These are phyloP conservation scores for Chrysosphaeria jannelii DNA, from an alignment of 2,329 filamentous ascomycete species.

Conservation along the genomic window DNA sequence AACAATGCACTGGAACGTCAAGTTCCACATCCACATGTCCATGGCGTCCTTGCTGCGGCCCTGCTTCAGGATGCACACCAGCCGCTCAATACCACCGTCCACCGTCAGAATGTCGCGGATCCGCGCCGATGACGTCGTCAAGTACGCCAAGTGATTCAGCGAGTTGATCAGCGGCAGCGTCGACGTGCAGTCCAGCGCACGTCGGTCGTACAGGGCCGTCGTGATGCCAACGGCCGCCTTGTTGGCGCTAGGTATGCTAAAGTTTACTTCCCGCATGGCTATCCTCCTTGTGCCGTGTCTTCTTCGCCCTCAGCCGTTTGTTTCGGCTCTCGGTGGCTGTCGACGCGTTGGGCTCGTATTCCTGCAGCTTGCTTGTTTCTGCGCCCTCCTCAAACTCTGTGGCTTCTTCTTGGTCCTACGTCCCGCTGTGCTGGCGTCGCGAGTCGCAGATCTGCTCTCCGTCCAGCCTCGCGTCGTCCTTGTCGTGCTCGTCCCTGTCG, in stretches of 20 bases:
- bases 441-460: no score
- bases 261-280: constrained; percentile 96
- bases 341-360: no score
- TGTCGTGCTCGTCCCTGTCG: no score
- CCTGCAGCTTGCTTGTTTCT: no score
- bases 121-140: constrained; percentile 88
- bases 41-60: constrained; percentile 93
- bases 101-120: constrained; percentile 95
- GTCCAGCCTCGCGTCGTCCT: no score
- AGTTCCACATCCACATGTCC: constrained; percentile 99
- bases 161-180: constrained; percentile 96
- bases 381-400: no score
- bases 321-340: no score
- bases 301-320: no score
- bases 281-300: no score
- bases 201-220: constrained; percentile 87
- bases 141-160: constrained; percentile 90
- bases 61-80: constrained; percentile 95
- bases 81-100: constrained; percentile 87
- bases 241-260: constrained; percentile 97
- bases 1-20: constrained; percentile 95
- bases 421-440: no score
- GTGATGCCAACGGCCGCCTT: constrained; percentile 92
- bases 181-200: constrained; percentile 92
- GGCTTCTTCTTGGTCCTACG: no score